A percentile compares a stretch with the other conserved stretches of the same genome.
These are phyloP conservation scores for Graphilbum sp. DNA, from an alignment of 2,329 filamentous ascomycete genomes.

Conservation along the genomic window DNA sequence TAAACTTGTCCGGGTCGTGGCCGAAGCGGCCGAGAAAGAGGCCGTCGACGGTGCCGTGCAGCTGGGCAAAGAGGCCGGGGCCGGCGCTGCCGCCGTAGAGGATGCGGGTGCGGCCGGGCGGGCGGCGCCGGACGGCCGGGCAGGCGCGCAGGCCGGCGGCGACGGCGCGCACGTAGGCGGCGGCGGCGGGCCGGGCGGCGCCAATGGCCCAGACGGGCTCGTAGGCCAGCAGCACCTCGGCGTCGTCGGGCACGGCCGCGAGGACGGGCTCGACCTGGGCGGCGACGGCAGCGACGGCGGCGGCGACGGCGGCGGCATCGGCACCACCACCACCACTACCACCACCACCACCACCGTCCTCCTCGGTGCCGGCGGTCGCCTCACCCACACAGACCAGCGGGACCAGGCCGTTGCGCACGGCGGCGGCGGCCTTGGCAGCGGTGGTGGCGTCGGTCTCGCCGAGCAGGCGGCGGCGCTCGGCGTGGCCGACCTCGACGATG, in stretches of 20 bases:
- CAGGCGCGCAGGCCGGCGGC: conserved; percentile 44
- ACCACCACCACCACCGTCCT: too few species aligned
- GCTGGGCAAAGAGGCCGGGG: conserved; percentile 53
- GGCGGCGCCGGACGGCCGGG: conserved; percentile 32
- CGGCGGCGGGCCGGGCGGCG: conserved; percentile 50
- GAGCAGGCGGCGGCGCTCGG: conserved; percentile 57
- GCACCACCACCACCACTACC: conserved; percentile 10
- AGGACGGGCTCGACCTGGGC: conserved; percentile 50
- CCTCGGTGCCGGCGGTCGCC: too few species aligned
- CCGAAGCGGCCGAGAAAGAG: conserved; percentile 70
- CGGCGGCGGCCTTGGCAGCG: conserved; percentile 53
- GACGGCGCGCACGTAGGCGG: conserved; percentile 57
- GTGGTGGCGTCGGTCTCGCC: conserved; percentile 56
- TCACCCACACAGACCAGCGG: conserved; percentile 75
- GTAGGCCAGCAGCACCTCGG: conserved; percentile 64
- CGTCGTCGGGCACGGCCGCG: conserved; percentile 38
- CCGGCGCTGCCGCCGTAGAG: conserved; percentile 75
- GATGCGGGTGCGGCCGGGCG: conserved; percentile 39
- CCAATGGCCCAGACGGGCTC: conserved; percentile 87
- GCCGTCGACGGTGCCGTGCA: conserved; percentile 58
- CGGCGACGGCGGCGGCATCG: conserved; percentile 30
- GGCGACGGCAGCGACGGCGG: conserved; percentile 49
- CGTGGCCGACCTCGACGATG: conserved; percentile 68
- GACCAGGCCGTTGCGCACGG: conserved; percentile 51
- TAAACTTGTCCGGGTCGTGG: conserved; percentile 57